Evolutionary conservation across 139 green algal species (phyloP).

Genomic region (Coelastrella sp.): DNA sequence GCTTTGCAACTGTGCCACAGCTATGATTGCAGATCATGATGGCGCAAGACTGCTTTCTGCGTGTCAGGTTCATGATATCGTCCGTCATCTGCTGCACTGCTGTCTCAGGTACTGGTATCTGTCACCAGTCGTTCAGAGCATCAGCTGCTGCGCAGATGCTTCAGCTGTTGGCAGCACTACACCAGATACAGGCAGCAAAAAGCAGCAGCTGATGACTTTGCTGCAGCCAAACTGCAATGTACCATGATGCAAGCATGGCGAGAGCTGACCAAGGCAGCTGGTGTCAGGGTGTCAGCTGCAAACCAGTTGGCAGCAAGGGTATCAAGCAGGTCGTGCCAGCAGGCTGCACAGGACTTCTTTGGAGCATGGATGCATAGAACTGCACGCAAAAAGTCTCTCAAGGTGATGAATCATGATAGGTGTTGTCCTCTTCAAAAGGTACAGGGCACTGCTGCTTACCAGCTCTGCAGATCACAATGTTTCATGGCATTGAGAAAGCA

Average conservation of each 20-base stretch:
- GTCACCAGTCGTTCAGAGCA: neutral
- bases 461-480: neutral
- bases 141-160: conserved; percentile 10
- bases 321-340: too few relatives aligned
- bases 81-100: neutral
- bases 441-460: too few relatives aligned
- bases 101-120: neutral
- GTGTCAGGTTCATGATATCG: neutral
- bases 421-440: neutral
- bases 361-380: neutral
- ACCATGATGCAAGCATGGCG: neutral
- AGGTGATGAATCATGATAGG: neutral
- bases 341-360: conserved; percentile 1
- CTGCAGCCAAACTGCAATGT: conserved; percentile 20
- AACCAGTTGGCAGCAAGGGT: too few relatives aligned
- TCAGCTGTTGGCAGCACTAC: neutral
- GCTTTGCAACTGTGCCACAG: neutral
- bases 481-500: too few relatives aligned
- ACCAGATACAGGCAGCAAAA: conserved; percentile 6
- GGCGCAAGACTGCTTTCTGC: too few relatives aligned
- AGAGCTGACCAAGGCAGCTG: neutral
- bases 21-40: too few relatives aligned
- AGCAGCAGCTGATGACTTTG: conserved; percentile 15
- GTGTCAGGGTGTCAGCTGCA: neutral
- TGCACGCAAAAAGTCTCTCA: neutral